phyloP scores from a whole-genome alignment of 345 rosid genomes.

The Leavenworthia alabamica region DNA sequence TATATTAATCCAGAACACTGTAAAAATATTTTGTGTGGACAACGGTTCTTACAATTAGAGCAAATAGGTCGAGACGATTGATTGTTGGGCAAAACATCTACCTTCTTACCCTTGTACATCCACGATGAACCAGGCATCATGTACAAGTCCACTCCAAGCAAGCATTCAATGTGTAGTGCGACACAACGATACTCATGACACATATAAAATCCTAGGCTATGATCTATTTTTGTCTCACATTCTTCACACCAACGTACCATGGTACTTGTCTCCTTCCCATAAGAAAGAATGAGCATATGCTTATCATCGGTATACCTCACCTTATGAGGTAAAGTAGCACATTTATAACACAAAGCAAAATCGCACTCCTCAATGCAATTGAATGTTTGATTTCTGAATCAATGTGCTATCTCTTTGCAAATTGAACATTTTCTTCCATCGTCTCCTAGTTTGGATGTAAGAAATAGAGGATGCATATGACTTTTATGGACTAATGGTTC shows the following conservation, averaged over 20 bases:
- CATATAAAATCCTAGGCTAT: background rate
- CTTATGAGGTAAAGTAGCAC: background rate
- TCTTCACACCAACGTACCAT: background rate
- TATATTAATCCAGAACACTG: too few relatives aligned
- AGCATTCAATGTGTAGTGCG: background rate
- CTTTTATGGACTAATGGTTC: background rate
- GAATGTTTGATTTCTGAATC: background rate
- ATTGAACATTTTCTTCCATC: background rate
- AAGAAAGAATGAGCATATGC: background rate
- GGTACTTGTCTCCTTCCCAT: background rate
- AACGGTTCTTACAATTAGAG: too few relatives aligned
- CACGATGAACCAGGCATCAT: background rate
- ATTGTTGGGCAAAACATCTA: background rate
- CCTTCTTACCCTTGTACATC: background rate
- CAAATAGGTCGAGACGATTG: too few relatives aligned
- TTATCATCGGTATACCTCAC: background rate
- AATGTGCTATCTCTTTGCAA: too few relatives aligned
- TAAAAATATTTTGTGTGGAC: too few relatives aligned
- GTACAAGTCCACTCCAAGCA: background rate
- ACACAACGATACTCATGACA: background rate
- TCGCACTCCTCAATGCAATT: background rate
- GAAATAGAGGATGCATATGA: background rate
- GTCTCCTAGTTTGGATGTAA: background rate
- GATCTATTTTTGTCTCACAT: background rate
- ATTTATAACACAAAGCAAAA: background rate